Base-by-base conservation (phyloP, 2,329 filamentous ascomycete genomes). In the Eurotiales sp. region DNA sequence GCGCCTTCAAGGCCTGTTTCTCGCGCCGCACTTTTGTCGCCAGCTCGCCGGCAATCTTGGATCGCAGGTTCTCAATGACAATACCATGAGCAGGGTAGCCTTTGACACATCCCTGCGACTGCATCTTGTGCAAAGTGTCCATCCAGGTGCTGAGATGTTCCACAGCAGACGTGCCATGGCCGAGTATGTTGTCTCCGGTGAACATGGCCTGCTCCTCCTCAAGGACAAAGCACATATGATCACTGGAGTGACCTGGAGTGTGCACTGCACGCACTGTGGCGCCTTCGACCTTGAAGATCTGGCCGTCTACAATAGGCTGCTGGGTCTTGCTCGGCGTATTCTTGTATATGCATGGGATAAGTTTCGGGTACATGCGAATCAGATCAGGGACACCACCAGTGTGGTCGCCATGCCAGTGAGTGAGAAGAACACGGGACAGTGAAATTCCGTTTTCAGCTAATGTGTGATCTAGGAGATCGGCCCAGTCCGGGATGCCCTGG, bases 181-280 rank as follows among this genome's bases (percentile, higher is more conserved):
- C 88, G 0, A 92, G 77, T 1, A 92, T 81, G 60, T 89, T 91
- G 67, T 92, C 88, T 1, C 84, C 88, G 0, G 88, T 90, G 64
- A 92, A 90, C 74, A 92, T 81, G 42, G 86, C 85, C 53, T 87
- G 77, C 63, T 91, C 77, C 58, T 90, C 86, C 36, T 82, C 77
- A 1, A 91, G 70, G 1, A 88, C 63, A 53, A 93, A 83, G n/a
- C 79, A 82, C 75, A 88, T 84, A 61, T 93, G 89, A 61, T 95
- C 89, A 1, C 72, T 71, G 0, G 88, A 83, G 61, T 95, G 89
- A 1, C 89, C 85, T 0, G 84, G 84, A 3, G 74, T 77, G 59
- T 80, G 63, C 1, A 76, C 46, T 2, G 72, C 70, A 1, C 59
- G 62, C 21, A 73, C 44, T 0, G 69, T 73, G 3, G 72, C 72